Percentiles rank a stretch among this genome's conserved stretches.
phyloP scores from a whole-genome alignment of 208 protist species.

The Leishmania tarentolae region DNA sequence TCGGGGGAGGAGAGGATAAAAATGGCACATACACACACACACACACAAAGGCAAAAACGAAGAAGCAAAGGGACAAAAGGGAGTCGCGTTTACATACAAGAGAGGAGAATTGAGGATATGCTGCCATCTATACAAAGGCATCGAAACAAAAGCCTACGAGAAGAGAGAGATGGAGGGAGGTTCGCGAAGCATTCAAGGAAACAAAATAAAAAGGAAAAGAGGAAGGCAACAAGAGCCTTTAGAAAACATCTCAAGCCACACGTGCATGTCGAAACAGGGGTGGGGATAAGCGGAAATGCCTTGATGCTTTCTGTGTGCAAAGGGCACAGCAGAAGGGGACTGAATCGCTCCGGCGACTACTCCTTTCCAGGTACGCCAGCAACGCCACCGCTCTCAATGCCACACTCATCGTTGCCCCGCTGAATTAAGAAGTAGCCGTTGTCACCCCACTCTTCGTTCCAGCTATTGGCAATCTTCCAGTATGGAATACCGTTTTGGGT shows the following conservation, averaged over 20 bases:
- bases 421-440: conserved; percentile 86
- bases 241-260: conserved; percentile 3
- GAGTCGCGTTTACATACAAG: not conserved
- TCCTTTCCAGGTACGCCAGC: conserved; percentile 43
- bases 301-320: conserved; percentile 3
- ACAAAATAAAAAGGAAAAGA: not conserved
- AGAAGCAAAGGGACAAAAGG: not conserved
- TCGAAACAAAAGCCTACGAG: conserved; percentile 3
- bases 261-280: not conserved
- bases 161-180: not conserved
- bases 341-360: not conserved
- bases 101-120: not conserved
- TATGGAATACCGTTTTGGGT: conserved; percentile 68
- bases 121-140: conserved; percentile 9
- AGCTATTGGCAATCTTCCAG: conserved; percentile 93
- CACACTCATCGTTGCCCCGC: conserved; percentile 80
- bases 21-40: too few relatives aligned
- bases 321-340: not conserved
- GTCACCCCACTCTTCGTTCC: conserved; percentile 88
- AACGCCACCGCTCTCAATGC: conserved; percentile 67
- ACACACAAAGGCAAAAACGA: not conserved
- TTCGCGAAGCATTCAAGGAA: not conserved
- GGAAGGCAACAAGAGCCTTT: not conserved
- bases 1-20: not conserved
- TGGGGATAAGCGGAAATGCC: conserved; percentile 16